Evolutionary conservation across 2,329 filamentous ascomycete genomes (phyloP).

Genomic region (Neophaeococcomyces mojaviensis): DNA sequence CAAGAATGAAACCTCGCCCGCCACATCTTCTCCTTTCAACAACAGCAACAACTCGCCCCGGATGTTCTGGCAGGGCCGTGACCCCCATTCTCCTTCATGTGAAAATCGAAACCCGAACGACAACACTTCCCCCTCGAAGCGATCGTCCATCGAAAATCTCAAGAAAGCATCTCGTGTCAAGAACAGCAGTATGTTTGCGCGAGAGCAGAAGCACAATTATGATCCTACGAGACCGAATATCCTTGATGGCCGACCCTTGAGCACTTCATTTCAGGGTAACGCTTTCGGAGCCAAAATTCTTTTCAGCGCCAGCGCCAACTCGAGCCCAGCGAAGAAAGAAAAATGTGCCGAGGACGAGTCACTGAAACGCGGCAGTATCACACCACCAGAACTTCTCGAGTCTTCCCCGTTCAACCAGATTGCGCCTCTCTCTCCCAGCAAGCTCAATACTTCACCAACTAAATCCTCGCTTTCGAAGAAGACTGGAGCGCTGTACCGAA

Average conservation of each 20-base stretch:
- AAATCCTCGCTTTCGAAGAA: conserved; percentile 81
- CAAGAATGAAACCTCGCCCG: conserved; percentile 69
- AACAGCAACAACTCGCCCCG: conserved; percentile 62
- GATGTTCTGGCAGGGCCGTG: conserved; percentile 78
- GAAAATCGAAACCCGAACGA: conserved; percentile 62
- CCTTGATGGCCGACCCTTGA: conserved; percentile 59
- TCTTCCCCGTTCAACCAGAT: conserved; percentile 5
- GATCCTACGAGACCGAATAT: conserved; percentile 70
- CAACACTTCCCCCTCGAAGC: conserved; percentile 60
- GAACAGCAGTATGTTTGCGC: conserved; percentile 94
- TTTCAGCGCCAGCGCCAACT: conserved; percentile 21
- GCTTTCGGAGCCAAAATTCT: conserved; percentile 55
- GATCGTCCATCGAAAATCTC: conserved; percentile 89
- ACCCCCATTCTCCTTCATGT: conserved; percentile 59
- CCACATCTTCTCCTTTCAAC: conserved; percentile 71
- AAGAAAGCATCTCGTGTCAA: conserved; percentile 92
- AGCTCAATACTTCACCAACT: conserved; percentile 67
- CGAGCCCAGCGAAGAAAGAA: conserved; percentile 34
- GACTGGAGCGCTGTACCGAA: conserved; percentile 39
- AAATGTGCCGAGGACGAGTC: conserved; percentile 11
- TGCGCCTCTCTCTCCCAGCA: conserved; percentile 51
- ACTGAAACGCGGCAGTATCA: conserved; percentile 29
- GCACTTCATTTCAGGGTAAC: conserved; percentile 60
- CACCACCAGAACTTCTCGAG: conserved; percentile 3
- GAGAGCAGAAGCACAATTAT: conserved; percentile 88